Conservation (phyloP, 768 basidiomycete genomes). For the Nidularia pulvinata region DNA sequence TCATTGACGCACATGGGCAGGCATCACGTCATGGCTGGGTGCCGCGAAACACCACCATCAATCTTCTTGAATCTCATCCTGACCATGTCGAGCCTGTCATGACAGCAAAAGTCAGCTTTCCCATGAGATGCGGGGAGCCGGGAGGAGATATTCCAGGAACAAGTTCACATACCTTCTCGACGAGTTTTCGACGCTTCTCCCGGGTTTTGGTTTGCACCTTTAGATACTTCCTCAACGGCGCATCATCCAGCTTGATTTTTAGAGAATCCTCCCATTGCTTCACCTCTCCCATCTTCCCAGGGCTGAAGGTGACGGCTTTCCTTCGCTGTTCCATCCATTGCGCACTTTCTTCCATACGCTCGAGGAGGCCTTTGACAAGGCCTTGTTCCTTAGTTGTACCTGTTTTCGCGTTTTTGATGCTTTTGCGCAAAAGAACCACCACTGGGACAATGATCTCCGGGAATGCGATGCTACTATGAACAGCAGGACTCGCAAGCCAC, state of each 20-base stretch:
- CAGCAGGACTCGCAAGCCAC: conserved; percentile 68
- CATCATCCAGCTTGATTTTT: conserved; percentile 57
- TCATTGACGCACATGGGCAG: too few relatives aligned
- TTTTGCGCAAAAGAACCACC: conserved; percentile 67
- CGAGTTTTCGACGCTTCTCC: conserved; percentile 62
- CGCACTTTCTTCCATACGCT: conserved; percentile 84
- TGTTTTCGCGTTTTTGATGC: conserved; percentile 59
- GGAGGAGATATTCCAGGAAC: not conserved
- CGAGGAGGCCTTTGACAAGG: conserved; percentile 74
- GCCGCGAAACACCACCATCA: too few relatives aligned
- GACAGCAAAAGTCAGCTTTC: conserved; percentile 11
- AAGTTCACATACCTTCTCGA: conserved; percentile 63
- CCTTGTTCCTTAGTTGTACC: conserved; percentile 53
- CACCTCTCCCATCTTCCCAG: conserved; percentile 69
- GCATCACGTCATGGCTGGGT: too few relatives aligned
- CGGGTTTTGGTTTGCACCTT: conserved; percentile 78
- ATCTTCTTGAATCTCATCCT: conserved; percentile 68
- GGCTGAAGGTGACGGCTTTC: conserved; percentile 71
- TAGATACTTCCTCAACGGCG: conserved; percentile 82
- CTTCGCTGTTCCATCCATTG: conserved; percentile 77
- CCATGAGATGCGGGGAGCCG: conserved; percentile 1
- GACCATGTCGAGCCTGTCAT: conserved; percentile 65
- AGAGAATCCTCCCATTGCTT: conserved; percentile 69
- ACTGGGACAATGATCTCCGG: conserved; percentile 90
- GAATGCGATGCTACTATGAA: conserved; percentile 89